These are phyloP conservation scores for Ascobolus immersus DNA, from an alignment of 495 filamentous ascomycete species.

Conservation along the genomic window DNA sequence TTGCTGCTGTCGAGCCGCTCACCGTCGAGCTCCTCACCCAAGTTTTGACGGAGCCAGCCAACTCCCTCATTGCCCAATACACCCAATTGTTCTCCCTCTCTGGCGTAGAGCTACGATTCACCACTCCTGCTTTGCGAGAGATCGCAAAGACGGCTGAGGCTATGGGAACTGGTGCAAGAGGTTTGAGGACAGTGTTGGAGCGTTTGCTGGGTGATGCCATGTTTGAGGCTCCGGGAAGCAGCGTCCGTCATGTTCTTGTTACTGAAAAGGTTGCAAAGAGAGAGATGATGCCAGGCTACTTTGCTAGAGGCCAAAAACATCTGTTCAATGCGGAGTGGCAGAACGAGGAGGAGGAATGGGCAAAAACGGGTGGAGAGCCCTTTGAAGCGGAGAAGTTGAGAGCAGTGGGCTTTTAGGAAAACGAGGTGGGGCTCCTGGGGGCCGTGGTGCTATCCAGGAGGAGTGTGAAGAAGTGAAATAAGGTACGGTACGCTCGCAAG, in stretches of 20 bases:
- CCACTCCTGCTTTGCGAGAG: constrained; percentile 47
- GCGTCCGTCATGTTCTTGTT: constrained; percentile 46
- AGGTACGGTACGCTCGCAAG: too few species aligned
- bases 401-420: too few species aligned
- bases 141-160: constrained; percentile 45
- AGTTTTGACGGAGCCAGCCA: constrained; percentile 77
- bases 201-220: constrained; percentile 62
- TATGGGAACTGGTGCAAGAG: constrained; percentile 73
- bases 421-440: too few species aligned
- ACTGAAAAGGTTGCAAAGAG: constrained; percentile 45
- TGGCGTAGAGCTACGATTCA: constrained; percentile 62
- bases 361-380: too few species aligned
- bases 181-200: constrained; percentile 72
- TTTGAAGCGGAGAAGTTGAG: too few species aligned
- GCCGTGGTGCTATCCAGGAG: too few species aligned
- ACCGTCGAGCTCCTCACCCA: constrained; percentile 53
- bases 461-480: too few species aligned
- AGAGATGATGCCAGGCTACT: constrained; percentile 33
- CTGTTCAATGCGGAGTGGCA: constrained; percentile 32
- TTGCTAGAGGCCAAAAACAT: constrained; percentile 33
- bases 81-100: constrained; percentile 59
- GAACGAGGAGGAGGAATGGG: constrained; percentile 39
- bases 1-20: constrained; percentile 57
- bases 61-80: constrained; percentile 67
- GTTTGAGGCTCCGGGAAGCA: constrained; percentile 65